These are phyloP conservation scores for Xylaria sp. DNA, from an alignment of 2,329 filamentous ascomycete species.

Conservation along the genomic window DNA sequence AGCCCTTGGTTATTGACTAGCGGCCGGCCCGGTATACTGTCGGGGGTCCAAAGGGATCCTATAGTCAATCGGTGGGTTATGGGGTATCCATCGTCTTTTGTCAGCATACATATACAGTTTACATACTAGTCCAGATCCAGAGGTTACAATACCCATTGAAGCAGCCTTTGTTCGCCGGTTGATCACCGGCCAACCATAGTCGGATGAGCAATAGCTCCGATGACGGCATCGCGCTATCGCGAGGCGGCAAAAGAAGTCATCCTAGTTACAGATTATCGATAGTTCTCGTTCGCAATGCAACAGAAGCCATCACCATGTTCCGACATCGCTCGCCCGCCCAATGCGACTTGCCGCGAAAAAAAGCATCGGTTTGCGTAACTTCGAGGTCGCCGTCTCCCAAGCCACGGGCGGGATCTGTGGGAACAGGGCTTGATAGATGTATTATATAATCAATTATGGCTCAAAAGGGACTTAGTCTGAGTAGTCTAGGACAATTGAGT, in stretches of 20 bases:
- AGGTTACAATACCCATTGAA: too few species aligned
- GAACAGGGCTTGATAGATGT: too few species aligned
- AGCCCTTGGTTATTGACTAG: neutral
- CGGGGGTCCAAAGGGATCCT: neutral
- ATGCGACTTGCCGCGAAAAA: neutral
- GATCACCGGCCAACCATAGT: constrained; percentile 15
- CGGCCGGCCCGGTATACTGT: neutral
- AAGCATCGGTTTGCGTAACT: neutral
- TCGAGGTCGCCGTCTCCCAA: too few species aligned
- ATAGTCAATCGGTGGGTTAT: constrained; percentile 1
- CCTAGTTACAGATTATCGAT: neutral
- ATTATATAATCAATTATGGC: too few species aligned
- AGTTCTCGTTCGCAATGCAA: neutral
- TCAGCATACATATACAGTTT: too few species aligned
- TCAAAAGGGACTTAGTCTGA: neutral
- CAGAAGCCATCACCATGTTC: too few species aligned
- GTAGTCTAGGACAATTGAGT: too few species aligned
- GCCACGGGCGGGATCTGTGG: too few species aligned
- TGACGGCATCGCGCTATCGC: neutral
- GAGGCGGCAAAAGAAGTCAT: neutral
- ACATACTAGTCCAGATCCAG: too few species aligned
- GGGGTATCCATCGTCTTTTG: neutral
- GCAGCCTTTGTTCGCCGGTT: neutral
- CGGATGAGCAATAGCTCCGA: constrained; percentile 16
- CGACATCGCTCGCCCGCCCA: neutral